phyloP scores from a whole-genome alignment of 2,329 filamentous ascomycete genomes.

The Aspergillus latus region DNA sequence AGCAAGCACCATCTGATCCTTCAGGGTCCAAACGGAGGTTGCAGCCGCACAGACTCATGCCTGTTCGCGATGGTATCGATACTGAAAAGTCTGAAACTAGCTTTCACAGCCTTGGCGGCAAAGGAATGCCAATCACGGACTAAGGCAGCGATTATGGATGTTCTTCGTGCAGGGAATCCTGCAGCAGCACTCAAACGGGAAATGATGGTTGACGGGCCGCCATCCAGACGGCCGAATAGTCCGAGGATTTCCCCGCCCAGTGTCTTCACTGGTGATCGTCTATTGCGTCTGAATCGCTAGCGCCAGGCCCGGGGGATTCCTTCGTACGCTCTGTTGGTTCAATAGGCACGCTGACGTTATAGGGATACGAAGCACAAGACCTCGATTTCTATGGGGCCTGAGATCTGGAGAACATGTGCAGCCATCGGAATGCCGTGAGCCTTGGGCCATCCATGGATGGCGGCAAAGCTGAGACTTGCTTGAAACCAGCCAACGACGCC shows the following conservation, averaged over 20 bases:
- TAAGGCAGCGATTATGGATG: slow-evolving; percentile 3
- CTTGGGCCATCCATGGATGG: not conserved
- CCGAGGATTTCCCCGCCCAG: not conserved
- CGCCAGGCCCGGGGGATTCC: not conserved
- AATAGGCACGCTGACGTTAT: not conserved
- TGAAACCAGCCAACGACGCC: too few relatives aligned
- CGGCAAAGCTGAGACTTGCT: not conserved
- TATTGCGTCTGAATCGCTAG: not conserved
- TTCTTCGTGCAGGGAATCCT: slow-evolving; percentile 10
- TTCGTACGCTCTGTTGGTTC: not conserved
- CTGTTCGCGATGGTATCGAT: slow-evolving; percentile 13
- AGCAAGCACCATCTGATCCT: not conserved
- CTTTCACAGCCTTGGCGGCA: slow-evolving; percentile 18
- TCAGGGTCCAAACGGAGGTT: not conserved
- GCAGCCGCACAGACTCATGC: slow-evolving; percentile 15
- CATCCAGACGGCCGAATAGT: not conserved
- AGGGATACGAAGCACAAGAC: not conserved
- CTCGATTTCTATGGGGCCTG: not conserved
- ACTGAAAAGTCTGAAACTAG: slow-evolving; percentile 24
- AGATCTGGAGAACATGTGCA: not conserved
- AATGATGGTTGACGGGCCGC: slow-evolving; percentile 1
- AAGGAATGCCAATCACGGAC: slow-evolving; percentile 16
- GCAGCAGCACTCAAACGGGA: not conserved
- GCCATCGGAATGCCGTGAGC: not conserved
- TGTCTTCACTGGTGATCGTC: not conserved